Base-by-base conservation (phyloP, 345 rosid genomes). In the Dovyalis caffra region DNA sequence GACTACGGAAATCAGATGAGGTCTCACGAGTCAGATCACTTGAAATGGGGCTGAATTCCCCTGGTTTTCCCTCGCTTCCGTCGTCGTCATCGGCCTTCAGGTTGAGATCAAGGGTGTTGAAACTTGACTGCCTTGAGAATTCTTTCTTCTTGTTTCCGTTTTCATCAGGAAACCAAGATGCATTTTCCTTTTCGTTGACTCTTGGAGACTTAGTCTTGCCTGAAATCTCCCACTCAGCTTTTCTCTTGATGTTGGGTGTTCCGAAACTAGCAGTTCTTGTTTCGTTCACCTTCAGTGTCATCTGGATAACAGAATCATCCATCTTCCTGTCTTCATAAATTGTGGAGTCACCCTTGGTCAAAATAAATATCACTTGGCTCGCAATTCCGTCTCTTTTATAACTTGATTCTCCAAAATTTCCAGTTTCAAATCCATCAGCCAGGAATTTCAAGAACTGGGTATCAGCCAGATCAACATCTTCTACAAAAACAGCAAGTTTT, bases 71-170 rank as follows among this genome's bases (percentile, higher is more conserved):
- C 9, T 79, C 85, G 8, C 75, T 74, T 66, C 83, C 89, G 0
- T 77, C 75, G 1, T 83, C 88, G 4, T 75, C 85, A 1, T 81
- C 82, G 5, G 89, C 88, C 70, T 76, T 86, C 76, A 87, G 78
- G 86, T 94, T 94, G 6, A 94, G 91, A 74, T 94, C 98, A 56
- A 94, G 90, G 34, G 76, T 75, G 80, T 79, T 90, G 77, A 85
- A 86, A 68, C 84, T 89, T 64, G 89, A 78, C 75, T 93, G 91
- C 73, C 88, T 85, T 20, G 92, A 87, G 56, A 87, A 76, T 60
- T 79, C 86, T 68, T 80, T 81, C 74, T 82, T 83, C 26, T 64
- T 73, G 78, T 65, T 80, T 63, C 77, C 81, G 47, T 80, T 84
- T 21, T 83, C 86, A 14, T 49, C 49, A 23, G 73, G 74, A 0